Evolutionary conservation across 257 asterid species (phyloP), one percentile per base, ranked within the genome.

Genomic region (Ballota nigra): DNA sequence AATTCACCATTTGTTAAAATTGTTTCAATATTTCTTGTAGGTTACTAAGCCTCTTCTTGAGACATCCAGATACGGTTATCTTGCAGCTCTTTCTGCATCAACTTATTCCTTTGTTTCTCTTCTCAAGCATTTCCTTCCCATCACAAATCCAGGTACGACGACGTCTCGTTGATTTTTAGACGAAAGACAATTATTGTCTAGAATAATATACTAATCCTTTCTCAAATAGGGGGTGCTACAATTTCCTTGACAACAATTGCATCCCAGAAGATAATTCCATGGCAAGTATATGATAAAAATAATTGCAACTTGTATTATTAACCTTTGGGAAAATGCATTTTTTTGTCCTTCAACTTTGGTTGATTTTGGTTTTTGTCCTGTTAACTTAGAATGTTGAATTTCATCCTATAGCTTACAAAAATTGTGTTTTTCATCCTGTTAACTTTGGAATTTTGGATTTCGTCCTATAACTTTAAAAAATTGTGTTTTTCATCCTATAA

Each of bases 251-350:
- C 99, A 26, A 88, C 89, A 79, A 87, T 95, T 74, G 99, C 99
- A 68, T 89, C 99, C 15, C 97, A 95, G 84, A 88, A 86, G 88
- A 87, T 95, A 45, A 91, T 94, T 70, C 99, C 98, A 22, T 98
- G 99, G 98, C 91, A 88, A 41, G 26, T 28, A 23, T 73, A 53
- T 40, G 71, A 49, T 66, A 16, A n/a, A n/a, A n/a, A n/a, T n/a
- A n/a, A n/a, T n/a, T n/a, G n/a, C n/a, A n/a, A n/a, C n/a, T n/a
- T n/a, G n/a, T n/a, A n/a, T n/a, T n/a, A n/a, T n/a, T n/a, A n/a
- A n/a, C n/a, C n/a, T n/a, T n/a, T n/a, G n/a, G n/a, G n/a, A n/a
- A n/a, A n/a, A n/a, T n/a, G n/a, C n/a, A n/a, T n/a, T n/a, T n/a
- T n/a, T n/a, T n/a, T n/a, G n/a, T n/a, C n/a, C n/a, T n/a, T n/a